These are phyloP conservation scores for Leccinum pachyderme DNA, from an alignment of 1,284 basidiomycete genomes.

Conservation along the genomic window DNA sequence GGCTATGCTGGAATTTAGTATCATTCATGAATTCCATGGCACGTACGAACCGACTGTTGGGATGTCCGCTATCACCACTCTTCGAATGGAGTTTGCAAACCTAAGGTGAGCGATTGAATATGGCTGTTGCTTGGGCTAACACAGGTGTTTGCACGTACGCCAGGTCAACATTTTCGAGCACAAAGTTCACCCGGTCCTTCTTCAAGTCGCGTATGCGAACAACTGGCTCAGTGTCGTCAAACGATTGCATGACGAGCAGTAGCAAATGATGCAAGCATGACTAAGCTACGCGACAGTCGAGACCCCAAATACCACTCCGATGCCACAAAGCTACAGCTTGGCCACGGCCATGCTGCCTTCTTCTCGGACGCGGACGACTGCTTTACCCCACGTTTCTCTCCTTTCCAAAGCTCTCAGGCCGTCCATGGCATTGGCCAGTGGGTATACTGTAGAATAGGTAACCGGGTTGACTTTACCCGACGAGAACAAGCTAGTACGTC, in stretches of 20 bases:
- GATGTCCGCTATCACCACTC: slow-evolving; percentile 94
- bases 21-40: background rate
- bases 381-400: slow-evolving; percentile 94
- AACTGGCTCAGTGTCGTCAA: slow-evolving; percentile 57
- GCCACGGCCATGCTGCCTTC: slow-evolving; percentile 21
- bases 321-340: slow-evolving; percentile 31
- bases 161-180: slow-evolving; percentile 90
- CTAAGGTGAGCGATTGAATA: slow-evolving; percentile 39
- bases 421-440: slow-evolving; percentile 53
- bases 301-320: slow-evolving; percentile 27
- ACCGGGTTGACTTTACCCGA: slow-evolving; percentile 70
- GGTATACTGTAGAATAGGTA: slow-evolving; percentile 70
- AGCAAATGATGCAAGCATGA: slow-evolving; percentile 1
- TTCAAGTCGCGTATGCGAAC: slow-evolving; percentile 79
- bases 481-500: slow-evolving; percentile 55
- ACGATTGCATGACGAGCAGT: slow-evolving; percentile 27
- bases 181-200: slow-evolving; percentile 81
- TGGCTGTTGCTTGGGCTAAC: background rate
- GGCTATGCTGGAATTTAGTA: slow-evolving; percentile 47
- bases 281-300: background rate
- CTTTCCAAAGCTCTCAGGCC: slow-evolving; percentile 75
- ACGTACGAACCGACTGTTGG: slow-evolving; percentile 80
- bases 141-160: slow-evolving; percentile 50
- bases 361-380: slow-evolving; percentile 64
- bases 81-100: slow-evolving; percentile 85